Evolutionary conservation across 306 rosid genomes (phyloP).

Genomic region (Neltuma alba): DNA sequence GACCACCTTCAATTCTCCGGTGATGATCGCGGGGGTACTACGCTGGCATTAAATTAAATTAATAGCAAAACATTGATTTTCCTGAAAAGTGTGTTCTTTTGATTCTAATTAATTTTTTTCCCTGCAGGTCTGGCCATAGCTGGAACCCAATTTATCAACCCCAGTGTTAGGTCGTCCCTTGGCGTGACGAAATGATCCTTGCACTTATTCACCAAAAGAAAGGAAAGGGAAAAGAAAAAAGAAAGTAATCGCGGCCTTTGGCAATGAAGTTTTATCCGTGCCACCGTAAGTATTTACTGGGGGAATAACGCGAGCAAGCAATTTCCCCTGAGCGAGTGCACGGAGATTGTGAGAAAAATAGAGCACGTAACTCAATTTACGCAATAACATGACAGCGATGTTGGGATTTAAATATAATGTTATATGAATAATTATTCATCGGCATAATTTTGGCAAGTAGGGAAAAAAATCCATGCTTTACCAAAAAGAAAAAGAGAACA

Average conservation of each 20-base stretch:
- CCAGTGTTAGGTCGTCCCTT: background rate
- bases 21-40: background rate
- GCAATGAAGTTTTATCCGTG: background rate
- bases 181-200: background rate
- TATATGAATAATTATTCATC: too few relatives aligned
- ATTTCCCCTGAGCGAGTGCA: background rate
- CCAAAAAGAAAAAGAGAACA: background rate
- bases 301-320: background rate
- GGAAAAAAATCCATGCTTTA: background rate
- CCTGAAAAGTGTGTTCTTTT: background rate
- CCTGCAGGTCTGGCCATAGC: background rate
- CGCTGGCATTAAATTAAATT: background rate
- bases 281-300: background rate
- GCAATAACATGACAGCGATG: background rate
- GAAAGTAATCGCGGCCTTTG: background rate
- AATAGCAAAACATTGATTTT: background rate
- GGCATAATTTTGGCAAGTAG: too few relatives aligned
- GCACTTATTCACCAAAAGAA: background rate
- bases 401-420: background rate
- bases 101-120: background rate
- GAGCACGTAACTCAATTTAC: background rate
- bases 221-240: too few relatives aligned
- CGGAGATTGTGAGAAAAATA: background rate
- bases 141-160: slow-evolving; percentile 4
- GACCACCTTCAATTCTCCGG: background rate